Evolutionary conservation across 768 basidiomycete species (phyloP).

Genomic region (Phaeotremella skinneri): DNA sequence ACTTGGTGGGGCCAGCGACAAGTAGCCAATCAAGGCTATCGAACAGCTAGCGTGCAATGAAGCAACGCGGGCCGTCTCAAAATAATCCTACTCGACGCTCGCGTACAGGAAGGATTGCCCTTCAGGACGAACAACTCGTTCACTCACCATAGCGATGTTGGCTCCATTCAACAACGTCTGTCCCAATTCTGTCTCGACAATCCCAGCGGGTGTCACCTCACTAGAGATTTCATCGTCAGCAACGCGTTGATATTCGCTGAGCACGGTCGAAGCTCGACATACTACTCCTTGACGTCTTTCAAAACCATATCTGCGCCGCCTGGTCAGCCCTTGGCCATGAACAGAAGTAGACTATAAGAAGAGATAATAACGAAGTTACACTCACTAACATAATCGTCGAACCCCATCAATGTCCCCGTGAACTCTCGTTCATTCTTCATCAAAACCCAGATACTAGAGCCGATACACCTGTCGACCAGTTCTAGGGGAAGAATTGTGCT

Average conservation of each 20-base stretch:
- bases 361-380: constrained; percentile 43
- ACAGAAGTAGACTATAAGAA: constrained; percentile 6
- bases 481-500: constrained; percentile 95
- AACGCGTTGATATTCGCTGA: neutral
- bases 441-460: constrained; percentile 94
- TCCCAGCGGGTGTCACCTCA: constrained; percentile 74
- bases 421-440: constrained; percentile 99
- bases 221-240: constrained; percentile 54
- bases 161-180: constrained; percentile 56
- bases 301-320: constrained; percentile 54
- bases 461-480: constrained; percentile 95
- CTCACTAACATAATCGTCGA: constrained; percentile 99
- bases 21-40: neutral
- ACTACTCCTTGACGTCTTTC: constrained; percentile 97
- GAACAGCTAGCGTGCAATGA: neutral
- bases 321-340: neutral
- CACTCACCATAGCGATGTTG: constrained; percentile 84
- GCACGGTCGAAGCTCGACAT: constrained; percentile 45
- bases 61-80: neutral
- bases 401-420: constrained; percentile 87
- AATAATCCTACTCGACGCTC: no score
- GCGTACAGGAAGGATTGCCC: no score
- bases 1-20: neutral
- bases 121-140: neutral
- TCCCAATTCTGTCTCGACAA: constrained; percentile 73